Base-by-base conservation (phyloP, 768 basidiomycete genomes). In the Clitopilus passeckerianus region DNA sequence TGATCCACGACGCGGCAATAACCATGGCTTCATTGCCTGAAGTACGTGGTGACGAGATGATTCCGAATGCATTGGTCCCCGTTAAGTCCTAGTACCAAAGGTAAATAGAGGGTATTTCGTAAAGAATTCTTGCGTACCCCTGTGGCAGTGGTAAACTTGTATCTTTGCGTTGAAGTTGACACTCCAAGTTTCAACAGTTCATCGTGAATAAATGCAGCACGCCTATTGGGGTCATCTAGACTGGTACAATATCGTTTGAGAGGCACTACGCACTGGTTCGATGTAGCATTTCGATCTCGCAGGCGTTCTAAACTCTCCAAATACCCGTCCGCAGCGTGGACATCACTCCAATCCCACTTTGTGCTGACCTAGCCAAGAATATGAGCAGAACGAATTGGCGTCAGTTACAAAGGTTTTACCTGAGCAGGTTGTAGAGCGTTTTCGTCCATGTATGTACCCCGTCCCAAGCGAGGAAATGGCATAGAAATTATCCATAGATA, bases 341-440 rank as follows among this genome's bases (percentile, higher is more conserved):
- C 97, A 54, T 98, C 89, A 54, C 76, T 83, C 97, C 96, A 98
- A 65, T 83, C 83, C 87, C 91, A 98, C 68, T 94, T 86, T 10
- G 91, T 93, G 58, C 86, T 91, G 20, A 97, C 95, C 94, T 98
- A 57, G 18, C 15, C 22, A 35, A 18, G 14, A 23, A n/a, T 41
- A 9, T 41, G 5, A 41, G 37, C 3, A 15, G 5, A 7, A 16
- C 16, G 30, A 44, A 50, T 56, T 54, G n/a, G 52, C 1, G 35
- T 56, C 10, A 23, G 30, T 5, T 33, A 8, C 54, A 5, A 33
- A 22, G 15, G 9, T 57, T 66, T 54, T 65, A 95, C 95, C 77
- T 96, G 94, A 5, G 84, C 88, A 9, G 97, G 95, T 67, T 95
- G 93, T 18, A 99, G 74, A 1, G 97, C 96, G 70, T 98, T 97